Evolutionary conservation across 352 stramenopile species (phyloP), one percentile per base, ranked within the genome.

Genomic region (Globisporangium cylindrosporum): DNA sequence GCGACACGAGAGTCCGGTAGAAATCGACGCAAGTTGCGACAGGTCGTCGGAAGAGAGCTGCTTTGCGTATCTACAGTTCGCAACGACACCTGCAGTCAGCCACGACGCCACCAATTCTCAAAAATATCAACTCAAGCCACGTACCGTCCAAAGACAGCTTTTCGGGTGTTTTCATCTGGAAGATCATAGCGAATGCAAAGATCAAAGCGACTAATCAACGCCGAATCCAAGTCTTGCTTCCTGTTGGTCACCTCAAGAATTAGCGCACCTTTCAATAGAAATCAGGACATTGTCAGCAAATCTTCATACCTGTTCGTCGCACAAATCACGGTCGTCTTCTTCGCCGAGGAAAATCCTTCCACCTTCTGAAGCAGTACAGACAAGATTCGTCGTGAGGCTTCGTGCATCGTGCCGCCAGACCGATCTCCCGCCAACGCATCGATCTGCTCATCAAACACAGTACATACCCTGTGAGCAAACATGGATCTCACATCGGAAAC

Each of bases 201-300:
- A 71, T 98, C 91, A 64, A 98, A 98, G 46, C 94, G 91, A 69
- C 91, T 98, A 57, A 98, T 88, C 59, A 98, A 72, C 1, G 94
- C 94, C 2, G 89, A 79, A 69, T 98, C 94, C 46, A 98, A 72
- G 68, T 98, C 94, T 74, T 98, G 81, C 72, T 98, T 98, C 27
- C 94, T 93, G 69, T 6, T 6, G 67, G 41, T 6, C 51, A 41
- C 1, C 20, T 32, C 12, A 62, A 48, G n/a, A 20, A 38, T 62
- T 32, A 62, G 56, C 56, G n/a, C 32, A 14, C 14, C 7, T 55
- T 18, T 9, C n/a, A 0, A 5, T 9, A n/a, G 3, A 12, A n/a
- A 12, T 20, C 24, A 57, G 49, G 15, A 48, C 29, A 25, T 20
- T 55, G 53, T n/a, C 43, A 64, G 9, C 14, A 24, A 58, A 62